These are phyloP conservation scores for Furcasterigmium furcatum DNA, from an alignment of 2,329 filamentous ascomycete genomes.

Conservation along the genomic window DNA sequence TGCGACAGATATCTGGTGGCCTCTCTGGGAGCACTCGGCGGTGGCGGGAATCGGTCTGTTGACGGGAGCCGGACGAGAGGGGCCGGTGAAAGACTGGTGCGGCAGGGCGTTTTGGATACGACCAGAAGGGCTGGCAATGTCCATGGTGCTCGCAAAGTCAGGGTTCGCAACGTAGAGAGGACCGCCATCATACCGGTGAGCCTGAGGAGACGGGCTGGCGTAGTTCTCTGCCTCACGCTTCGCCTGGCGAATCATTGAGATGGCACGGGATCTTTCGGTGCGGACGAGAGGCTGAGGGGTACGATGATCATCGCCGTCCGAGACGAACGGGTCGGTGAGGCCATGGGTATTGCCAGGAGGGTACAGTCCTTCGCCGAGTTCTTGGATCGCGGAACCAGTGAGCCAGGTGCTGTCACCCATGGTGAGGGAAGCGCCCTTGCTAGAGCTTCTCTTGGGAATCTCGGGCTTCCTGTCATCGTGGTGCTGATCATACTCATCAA, in stretches of 20 bases:
- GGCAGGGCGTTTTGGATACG: too few species aligned
- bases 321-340: background rate
- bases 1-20: too few species aligned
- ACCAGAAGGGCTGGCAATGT: too few species aligned
- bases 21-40: too few species aligned
- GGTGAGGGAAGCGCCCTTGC: background rate
- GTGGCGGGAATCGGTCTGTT: too few species aligned
- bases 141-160: too few species aligned
- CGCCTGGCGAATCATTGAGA: background rate
- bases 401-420: background rate
- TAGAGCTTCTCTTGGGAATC: background rate
- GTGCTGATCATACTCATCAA: too few species aligned
- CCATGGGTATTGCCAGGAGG: slow-evolving; percentile 1
- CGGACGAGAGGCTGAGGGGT: background rate
- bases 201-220: background rate
- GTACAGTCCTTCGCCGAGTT: slow-evolving; percentile 2
- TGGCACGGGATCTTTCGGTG: background rate
- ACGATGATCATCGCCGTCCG: background rate
- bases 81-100: too few species aligned
- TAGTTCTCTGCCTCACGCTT: background rate
- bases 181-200: too few species aligned
- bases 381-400: background rate
- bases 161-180: too few species aligned
- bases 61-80: too few species aligned
- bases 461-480: too few species aligned